Evolutionary conservation across 805 yeast species (phyloP).

Genomic region (Isabelozyma gotoi): DNA sequence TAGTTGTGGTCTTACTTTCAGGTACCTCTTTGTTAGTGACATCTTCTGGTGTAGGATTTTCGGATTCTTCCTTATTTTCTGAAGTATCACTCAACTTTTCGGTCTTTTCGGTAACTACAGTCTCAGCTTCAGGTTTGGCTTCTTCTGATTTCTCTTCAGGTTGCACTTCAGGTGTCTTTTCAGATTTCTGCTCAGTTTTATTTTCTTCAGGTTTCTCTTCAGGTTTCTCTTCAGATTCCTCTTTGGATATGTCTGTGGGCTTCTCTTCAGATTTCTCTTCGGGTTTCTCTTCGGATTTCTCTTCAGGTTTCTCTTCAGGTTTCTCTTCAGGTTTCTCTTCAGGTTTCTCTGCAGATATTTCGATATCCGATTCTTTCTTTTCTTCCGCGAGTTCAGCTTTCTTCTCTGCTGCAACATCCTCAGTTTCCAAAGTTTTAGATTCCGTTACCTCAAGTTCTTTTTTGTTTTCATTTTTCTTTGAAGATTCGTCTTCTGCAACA

Average conservation of each 20-base stretch:
- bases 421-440: no score
- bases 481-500: no score
- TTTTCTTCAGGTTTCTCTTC: not conserved
- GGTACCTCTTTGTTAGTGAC: not conserved
- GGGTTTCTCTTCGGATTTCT: no score
- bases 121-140: no score
- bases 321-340: slow-evolving; percentile 1
- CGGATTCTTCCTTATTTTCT: no score
- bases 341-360: not conserved
- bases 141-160: not conserved
- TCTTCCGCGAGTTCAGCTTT: not conserved
- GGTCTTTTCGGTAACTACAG: no score
- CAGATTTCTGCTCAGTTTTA: not conserved
- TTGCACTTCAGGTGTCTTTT: not conserved
- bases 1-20: not conserved
- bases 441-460: no score
- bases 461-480: no score
- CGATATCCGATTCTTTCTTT: not conserved
- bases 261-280: no score
- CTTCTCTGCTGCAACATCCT: slow-evolving; percentile 3
- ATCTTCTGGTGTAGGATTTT: not conserved
- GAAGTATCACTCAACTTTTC: no score
- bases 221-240: slow-evolving; percentile 1
- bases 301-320: slow-evolving; percentile 3
- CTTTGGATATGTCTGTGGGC: not conserved